Percentiles rank a stretch among this genome's conserved stretches.
phyloP scores from a whole-genome alignment of 345 rosid species.

The Boechera divaricarpa region DNA sequence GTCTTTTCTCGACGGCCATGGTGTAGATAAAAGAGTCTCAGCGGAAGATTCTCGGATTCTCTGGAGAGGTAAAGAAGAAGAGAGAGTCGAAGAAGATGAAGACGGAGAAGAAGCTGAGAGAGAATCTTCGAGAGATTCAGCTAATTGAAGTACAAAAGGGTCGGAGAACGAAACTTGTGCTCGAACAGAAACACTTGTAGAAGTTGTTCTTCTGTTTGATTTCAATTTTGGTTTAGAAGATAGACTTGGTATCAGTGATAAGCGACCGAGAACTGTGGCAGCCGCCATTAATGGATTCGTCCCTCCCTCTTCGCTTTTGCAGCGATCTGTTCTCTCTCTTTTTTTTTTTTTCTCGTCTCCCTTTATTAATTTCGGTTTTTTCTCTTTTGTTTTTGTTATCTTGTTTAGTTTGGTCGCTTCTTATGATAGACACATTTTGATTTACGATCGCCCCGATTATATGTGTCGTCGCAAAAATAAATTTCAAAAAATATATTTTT shows the following conservation, averaged over 20 bases:
- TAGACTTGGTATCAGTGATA: slow-evolving; percentile 37
- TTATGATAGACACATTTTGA: background rate
- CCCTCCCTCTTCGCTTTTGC: slow-evolving; percentile 14
- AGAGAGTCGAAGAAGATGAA: background rate
- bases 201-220: slow-evolving; percentile 36
- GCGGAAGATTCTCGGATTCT: slow-evolving; percentile 76
- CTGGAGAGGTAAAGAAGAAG: slow-evolving; percentile 58
- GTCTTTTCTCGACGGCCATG: slow-evolving; percentile 89
- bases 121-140: slow-evolving; percentile 91
- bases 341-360: background rate
- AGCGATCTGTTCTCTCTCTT: slow-evolving; percentile 14
- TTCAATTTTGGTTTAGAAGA: slow-evolving; percentile 40
- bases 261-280: slow-evolving; percentile 49
- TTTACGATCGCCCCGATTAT: background rate
- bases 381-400: background rate
- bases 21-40: slow-evolving; percentile 67
- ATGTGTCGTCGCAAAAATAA: too few relatives aligned
- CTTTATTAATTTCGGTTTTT: background rate
- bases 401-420: slow-evolving; percentile 6
- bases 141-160: slow-evolving; percentile 82
- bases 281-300: slow-evolving; percentile 51
- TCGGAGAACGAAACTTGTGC: slow-evolving; percentile 76
- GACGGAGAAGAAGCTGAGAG: slow-evolving; percentile 50
- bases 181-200: slow-evolving; percentile 45
- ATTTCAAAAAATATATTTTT: too few relatives aligned